A percentile compares a stretch with the other conserved stretches of the same genome.
phyloP scores from a whole-genome alignment of 768 basidiomycete species.

The Saitozyma sp. region DNA sequence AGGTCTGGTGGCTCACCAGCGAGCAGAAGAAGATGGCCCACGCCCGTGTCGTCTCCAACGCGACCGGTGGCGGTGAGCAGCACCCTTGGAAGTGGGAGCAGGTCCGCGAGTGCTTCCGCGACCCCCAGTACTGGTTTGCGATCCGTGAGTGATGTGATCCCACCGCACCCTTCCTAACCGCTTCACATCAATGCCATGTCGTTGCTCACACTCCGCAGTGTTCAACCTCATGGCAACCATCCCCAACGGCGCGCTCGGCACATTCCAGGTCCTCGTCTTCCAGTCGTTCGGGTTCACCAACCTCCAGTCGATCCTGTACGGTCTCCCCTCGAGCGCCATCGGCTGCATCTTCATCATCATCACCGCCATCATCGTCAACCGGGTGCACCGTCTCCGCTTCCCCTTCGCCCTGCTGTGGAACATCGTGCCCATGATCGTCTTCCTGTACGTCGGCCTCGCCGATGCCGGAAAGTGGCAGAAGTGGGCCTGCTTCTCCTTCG shows the following conservation, averaged over 20 bases:
- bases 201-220: background rate
- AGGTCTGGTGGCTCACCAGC: constrained; percentile 34
- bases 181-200: too few species aligned
- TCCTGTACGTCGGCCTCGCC: constrained; percentile 22
- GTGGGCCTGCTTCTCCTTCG: constrained; percentile 17
- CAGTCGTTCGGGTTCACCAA: constrained; percentile 29
- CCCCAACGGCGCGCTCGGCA: constrained; percentile 30
- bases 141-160: constrained; percentile 6
- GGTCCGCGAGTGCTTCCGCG: constrained; percentile 24
- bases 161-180: too few species aligned
- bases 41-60: constrained; percentile 20
- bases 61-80: constrained; percentile 16
- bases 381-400: constrained; percentile 13
- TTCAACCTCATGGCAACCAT: constrained; percentile 26
- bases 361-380: constrained; percentile 12
- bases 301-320: constrained; percentile 22
- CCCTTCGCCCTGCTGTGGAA: constrained; percentile 13
- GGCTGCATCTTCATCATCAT: constrained; percentile 19
- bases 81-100: constrained; percentile 32
- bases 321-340: constrained; percentile 16
- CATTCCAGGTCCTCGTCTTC: constrained; percentile 19
- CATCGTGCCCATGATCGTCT: constrained; percentile 18
- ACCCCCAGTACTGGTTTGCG: constrained; percentile 21
- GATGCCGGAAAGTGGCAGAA: constrained; percentile 19
- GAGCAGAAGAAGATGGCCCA: constrained; percentile 34